Evolutionary conservation across 1,139 yeast species (phyloP), one percentile per base, ranked within the genome.

Genomic region (Debaryomyces subglobosus): DNA sequence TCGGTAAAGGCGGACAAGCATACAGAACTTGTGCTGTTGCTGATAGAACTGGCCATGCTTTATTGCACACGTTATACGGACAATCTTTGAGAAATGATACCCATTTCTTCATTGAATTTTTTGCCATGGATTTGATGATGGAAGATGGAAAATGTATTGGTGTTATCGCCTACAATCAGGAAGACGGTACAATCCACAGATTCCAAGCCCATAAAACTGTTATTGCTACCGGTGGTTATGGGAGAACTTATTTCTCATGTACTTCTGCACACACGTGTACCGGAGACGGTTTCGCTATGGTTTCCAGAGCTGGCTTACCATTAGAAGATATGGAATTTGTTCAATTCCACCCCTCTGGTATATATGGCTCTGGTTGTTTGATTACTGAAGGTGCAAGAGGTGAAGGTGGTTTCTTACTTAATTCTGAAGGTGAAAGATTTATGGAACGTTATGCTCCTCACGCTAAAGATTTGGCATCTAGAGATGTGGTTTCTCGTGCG

Each of bases 301-400:
- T 91, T 55, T 78, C 97, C 46, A 87, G 99, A 77, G 99, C 99
- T 50, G 99, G 99, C 53, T 84, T 94, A 71, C 99, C 99, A 51
- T 81, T 92, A 67, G 97, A 94, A 77, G 99, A 94, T 77, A 79
- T 94, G 75, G 99, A 94, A 77, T 94, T 94, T 67, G 95, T 94
- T 53, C 99, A 94, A 77, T 94, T 94, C 92, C 99, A 94, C 74
- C 99, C 99, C 53, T 91, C 98, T 38, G 99, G 99, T 82, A 94
- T 94, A 71, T 94, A 94, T 72, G 99, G 99, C 52, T 91, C 98
- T 44, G 99, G 99, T 56, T 94, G 99, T 79, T 79, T 94, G 78
- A 94, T 94, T 68, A 94, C 99, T 53, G 99, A 94, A 76, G 99
- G 99, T 77, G 96, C 97, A 58, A 88, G 99, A 80, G 99, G 99